Evolutionary conservation across 2,329 filamentous ascomycete species (phyloP), one percentile per base, ranked within the genome.

Genomic region (Parastagonospora avenae): DNA sequence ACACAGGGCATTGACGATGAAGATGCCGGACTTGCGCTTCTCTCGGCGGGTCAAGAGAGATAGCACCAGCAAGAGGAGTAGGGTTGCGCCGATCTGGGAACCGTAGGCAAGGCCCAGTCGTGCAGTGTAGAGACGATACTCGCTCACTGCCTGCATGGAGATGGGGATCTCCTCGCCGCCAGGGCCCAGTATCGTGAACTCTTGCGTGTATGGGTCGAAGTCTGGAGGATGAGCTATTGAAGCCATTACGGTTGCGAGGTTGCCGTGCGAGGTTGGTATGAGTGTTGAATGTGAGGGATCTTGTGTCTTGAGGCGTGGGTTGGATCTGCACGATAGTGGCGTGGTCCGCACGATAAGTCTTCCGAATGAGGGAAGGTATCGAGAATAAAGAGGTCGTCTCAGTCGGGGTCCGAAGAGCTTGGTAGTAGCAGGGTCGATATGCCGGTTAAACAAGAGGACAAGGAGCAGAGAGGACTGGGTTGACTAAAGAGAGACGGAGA

Each of bases 81-180:
- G 57, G 40, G 83, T 84, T 19, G 88, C 84, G 28, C 90, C 90
- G 44, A 92, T 79, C 69, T 93, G 89, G 14, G 82, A 75, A 45
- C 83, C 86, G 68, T 87, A 90, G 73, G 86, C 87, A 77, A 90
- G 85, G 67, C 73, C 78, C 31, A 79, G 66, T 8, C 74, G 74
- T 50, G 78, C 70, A 52, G 77, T 77, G 65, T 82, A 81, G 50
- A 75, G 69, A 46, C 79, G 70, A 42, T 77, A 78, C 4, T 55
- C 46, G 58, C 84, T 71, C 33, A 87, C 52, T 2, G 72, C 66
- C 8, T 55, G 40, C 50, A 86, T 69, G 37, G 68, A 60, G 33
- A 80, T 63, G 0, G 67, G 57, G 54, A 82, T 66, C 1, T 71
- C 59, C 1, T 68, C 72, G 19, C 79, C 79, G 66, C 85, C 75